These are phyloP conservation scores for Apiospora aurea DNA, from an alignment of 2,329 filamentous ascomycete species.

Conservation along the genomic window DNA sequence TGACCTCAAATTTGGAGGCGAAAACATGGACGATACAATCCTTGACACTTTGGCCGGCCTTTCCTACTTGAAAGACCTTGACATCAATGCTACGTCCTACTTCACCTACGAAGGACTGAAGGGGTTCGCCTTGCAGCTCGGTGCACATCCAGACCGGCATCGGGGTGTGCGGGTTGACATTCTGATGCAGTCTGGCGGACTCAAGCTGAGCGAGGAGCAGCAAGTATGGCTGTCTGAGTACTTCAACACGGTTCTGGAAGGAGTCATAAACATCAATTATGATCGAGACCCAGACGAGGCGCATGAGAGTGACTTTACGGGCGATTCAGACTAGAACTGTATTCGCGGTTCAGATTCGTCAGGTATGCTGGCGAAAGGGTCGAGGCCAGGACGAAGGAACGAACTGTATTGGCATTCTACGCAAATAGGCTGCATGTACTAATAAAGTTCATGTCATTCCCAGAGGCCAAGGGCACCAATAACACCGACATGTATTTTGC, in stretches of 20 bases:
- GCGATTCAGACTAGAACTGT: slow-evolving; percentile 32
- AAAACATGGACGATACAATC: slow-evolving; percentile 56
- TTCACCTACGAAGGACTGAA: slow-evolving; percentile 61
- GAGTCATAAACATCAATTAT: slow-evolving; percentile 44
- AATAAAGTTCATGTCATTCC: background rate
- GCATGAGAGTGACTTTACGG: slow-evolving; percentile 45
- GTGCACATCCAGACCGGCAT: slow-evolving; percentile 32
- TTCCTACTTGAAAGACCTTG: slow-evolving; percentile 56
- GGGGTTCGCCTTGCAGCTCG: slow-evolving; percentile 48
- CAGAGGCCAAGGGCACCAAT: background rate
- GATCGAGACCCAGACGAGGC: slow-evolving; percentile 44
- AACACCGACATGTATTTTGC: background rate
- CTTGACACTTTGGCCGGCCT: slow-evolving; percentile 47
- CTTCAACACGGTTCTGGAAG: slow-evolving; percentile 39
- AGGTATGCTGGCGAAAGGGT: background rate
- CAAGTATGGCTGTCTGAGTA: slow-evolving; percentile 35
- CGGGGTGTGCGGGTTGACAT: slow-evolving; percentile 44
- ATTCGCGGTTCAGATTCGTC: background rate
- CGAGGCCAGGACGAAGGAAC: background rate
- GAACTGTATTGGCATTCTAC: background rate
- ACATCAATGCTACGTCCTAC: slow-evolving; percentile 60
- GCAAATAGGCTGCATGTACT: background rate
- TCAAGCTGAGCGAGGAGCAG: slow-evolving; percentile 38
- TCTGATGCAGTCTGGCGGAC: slow-evolving; percentile 41
- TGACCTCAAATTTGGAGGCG: slow-evolving; percentile 63